Percentiles rank a stretch among this genome's conserved stretches.
Evolutionary conservation across 1,284 basidiomycete genomes (phyloP).

Genomic region (Cerioporus squamosus): DNA sequence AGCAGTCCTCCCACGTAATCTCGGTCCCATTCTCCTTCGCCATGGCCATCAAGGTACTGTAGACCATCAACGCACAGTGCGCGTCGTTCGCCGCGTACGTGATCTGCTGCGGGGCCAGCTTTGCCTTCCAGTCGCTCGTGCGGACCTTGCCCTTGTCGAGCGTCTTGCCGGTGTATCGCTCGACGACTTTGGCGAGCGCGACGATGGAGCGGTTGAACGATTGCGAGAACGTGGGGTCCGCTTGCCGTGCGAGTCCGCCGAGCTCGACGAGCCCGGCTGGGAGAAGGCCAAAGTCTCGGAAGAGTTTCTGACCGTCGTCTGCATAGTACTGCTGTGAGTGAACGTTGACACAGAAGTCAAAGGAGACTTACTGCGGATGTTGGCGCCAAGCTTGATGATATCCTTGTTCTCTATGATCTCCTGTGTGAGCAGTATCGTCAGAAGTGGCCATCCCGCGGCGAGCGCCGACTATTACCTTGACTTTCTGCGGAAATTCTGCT

Average conservation of each 20-base stretch:
- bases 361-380: constrained; percentile 54
- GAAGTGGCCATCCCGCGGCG: not conserved
- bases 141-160: constrained; percentile 57
- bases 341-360: not conserved
- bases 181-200: constrained; percentile 56
- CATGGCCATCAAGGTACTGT: constrained; percentile 44
- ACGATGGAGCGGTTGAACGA: constrained; percentile 51
- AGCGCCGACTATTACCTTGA: constrained; percentile 39
- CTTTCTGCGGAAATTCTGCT: constrained; percentile 45
- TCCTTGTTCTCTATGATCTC: constrained; percentile 51
- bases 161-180: constrained; percentile 49
- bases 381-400: constrained; percentile 60
- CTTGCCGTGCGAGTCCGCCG: constrained; percentile 50
- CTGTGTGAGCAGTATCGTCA: constrained; percentile 30
- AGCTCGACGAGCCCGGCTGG: constrained; percentile 60
- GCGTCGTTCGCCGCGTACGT: constrained; percentile 60
- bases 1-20: constrained; percentile 36
- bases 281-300: constrained; percentile 60
- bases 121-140: constrained; percentile 61
- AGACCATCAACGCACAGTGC: constrained; percentile 55
- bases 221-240: constrained; percentile 46
- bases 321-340: not conserved
- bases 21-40: constrained; percentile 33
- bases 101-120: constrained; percentile 45
- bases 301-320: constrained; percentile 69